Conservation (phyloP, 306 rosid species). For the Quercus parvula region DNA sequence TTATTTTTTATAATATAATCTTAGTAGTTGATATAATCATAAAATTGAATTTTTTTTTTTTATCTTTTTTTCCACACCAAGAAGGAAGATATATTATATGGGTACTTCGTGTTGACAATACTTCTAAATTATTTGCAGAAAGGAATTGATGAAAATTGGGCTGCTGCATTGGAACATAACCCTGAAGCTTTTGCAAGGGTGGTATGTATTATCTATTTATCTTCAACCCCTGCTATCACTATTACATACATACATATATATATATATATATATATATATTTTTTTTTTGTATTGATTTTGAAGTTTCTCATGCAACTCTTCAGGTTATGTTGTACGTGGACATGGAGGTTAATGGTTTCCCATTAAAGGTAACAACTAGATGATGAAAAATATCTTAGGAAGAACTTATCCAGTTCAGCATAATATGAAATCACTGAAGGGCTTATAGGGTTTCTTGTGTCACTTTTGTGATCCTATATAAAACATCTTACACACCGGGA, state of each 20-base stretch:
- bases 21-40: not conserved
- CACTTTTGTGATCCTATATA: not conserved
- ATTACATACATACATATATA: too few relatives aligned
- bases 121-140: slow-evolving; percentile 48
- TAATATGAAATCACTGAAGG: slow-evolving; percentile 4
- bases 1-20: not conserved
- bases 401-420: slow-evolving; percentile 18
- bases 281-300: not conserved
- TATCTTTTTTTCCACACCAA: not conserved
- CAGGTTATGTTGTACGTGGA: slow-evolving; percentile 97
- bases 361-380: slow-evolving; percentile 68
- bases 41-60: not conserved
- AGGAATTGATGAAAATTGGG: slow-evolving; percentile 99
- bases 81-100: not conserved
- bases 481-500: not conserved
- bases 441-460: slow-evolving; percentile 3
- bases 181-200: slow-evolving; percentile 99
- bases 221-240: slow-evolving; percentile 3
- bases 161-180: slow-evolving; percentile 90
- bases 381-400: not conserved
- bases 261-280: not conserved
- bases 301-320: slow-evolving; percentile 21
- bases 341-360: slow-evolving; percentile 97
- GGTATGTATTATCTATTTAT: slow-evolving; percentile 45
- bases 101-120: not conserved